Evolutionary conservation across 495 filamentous ascomycete genomes (phyloP).

Genomic region (Staphylotrichum tortipilum): DNA sequence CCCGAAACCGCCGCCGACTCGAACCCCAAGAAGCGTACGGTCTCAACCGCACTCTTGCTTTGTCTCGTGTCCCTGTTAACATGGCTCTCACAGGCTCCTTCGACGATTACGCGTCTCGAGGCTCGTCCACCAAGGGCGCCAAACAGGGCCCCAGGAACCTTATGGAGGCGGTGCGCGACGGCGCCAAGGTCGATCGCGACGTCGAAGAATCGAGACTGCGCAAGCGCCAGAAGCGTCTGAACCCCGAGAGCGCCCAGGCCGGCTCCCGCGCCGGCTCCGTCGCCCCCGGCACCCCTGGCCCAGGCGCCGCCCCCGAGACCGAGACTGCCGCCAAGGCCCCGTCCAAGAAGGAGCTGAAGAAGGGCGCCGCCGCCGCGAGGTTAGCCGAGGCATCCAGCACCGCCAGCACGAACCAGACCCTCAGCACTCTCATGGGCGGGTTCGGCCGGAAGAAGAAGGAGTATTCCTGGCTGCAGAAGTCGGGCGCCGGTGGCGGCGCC

Average conservation of each 20-base stretch:
- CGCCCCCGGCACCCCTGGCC: conserved; percentile 42
- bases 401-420: conserved; percentile 47
- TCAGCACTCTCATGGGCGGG: conserved; percentile 42
- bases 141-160: conserved; percentile 26
- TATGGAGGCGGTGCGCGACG: conserved; percentile 28
- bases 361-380: conserved; percentile 46
- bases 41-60: not conserved
- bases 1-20: conserved; percentile 37
- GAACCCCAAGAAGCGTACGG: conserved; percentile 55
- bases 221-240: conserved; percentile 41
- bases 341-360: conserved; percentile 53
- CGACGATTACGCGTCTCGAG: conserved; percentile 7
- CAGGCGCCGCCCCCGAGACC: conserved; percentile 34
- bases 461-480: conserved; percentile 50
- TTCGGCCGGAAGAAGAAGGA: conserved; percentile 48
- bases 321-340: conserved; percentile 32
- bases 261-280: conserved; percentile 37
- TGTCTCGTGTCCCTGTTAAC: conserved; percentile 10
- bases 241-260: conserved; percentile 29
- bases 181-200: conserved; percentile 34
- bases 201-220: conserved; percentile 40
- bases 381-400: conserved; percentile 45
- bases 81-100: conserved; percentile 14
- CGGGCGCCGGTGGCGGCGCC: conserved; percentile 38
- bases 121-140: conserved; percentile 12